These are phyloP conservation scores for Arthrinium phaeospermum DNA, from an alignment of 2,329 filamentous ascomycete genomes.

Conservation along the genomic window DNA sequence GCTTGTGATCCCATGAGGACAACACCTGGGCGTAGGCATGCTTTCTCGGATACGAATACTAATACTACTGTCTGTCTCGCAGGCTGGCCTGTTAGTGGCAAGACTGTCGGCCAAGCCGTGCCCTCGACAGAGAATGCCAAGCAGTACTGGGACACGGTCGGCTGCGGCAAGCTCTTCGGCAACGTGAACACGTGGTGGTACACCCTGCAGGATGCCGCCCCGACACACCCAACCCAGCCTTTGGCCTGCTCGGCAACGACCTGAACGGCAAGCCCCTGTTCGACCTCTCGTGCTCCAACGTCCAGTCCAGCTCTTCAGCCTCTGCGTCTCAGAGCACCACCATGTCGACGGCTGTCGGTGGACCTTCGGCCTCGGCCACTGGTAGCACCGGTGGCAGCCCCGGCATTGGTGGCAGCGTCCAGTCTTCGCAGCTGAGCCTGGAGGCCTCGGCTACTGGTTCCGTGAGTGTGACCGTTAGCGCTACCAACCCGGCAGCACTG, in stretches of 20 bases:
- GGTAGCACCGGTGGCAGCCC: conserved; percentile 25
- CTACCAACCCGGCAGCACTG: conserved; percentile 30
- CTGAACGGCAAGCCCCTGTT: conserved; percentile 63
- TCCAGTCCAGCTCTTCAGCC: conserved; percentile 32
- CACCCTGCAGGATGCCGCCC: conserved; percentile 72
- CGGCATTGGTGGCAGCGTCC: conserved; percentile 19
- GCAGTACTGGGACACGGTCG: conserved; percentile 81
- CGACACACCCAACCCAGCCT: conserved; percentile 68
- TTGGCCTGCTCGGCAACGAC: conserved; percentile 68
- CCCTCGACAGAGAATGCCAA: conserved; percentile 72
- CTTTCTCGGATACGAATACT: neutral
- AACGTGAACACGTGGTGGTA: conserved; percentile 77
- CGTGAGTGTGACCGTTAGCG: conserved; percentile 29
- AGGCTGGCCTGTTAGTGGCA: conserved; percentile 80
- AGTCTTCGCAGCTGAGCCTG: conserved; percentile 7
- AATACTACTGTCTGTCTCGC: neutral
- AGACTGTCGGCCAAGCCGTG: conserved; percentile 64
- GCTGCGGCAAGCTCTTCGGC: conserved; percentile 69
- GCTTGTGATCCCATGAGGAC: no score
- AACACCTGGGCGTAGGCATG: neutral
- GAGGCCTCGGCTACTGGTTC: conserved; percentile 24
- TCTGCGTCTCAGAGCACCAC: conserved; percentile 28
- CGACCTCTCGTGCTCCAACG: conserved; percentile 64
- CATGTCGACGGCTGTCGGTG: conserved; percentile 26
- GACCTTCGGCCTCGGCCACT: conserved; percentile 27